Evolutionary conservation across 805 yeast genomes (phyloP), one percentile per base, ranked within the genome.

Genomic region (Cyberlindnera sargentensis): DNA sequence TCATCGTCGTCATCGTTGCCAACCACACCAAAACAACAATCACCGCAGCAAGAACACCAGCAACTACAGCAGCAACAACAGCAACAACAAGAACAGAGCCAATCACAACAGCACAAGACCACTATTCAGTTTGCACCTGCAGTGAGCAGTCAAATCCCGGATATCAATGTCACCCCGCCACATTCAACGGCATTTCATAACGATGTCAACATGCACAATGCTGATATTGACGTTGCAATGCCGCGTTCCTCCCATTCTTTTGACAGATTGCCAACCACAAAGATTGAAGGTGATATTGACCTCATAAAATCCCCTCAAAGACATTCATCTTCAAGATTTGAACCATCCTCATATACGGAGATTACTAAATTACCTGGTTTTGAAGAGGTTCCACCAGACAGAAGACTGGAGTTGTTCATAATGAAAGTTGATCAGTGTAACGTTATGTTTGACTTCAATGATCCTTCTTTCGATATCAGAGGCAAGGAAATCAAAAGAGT

Each of bases 381-480:
- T 60, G 90, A 87, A 51, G 96, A 90, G 55, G 95, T 90, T 23
- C 76, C 85, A 4, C 84, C 88, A 23, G 87, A 80, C 49, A 91
- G 87, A 58, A 82, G 84, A 49, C 77, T 82, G 41, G 83, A 80
- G 27, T 72, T 93, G 48, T 93, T 93, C 57, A 67, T 89, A 42
- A 84, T 84, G 55, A 93, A 93, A 60, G 81, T 91, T 41, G 95
- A 89, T 57, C 99, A 93, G 66, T 91, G 98, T 70, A 88, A 87
- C 62, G 82, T 89, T 26, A 79, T 93, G 69, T 93, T 91, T 69
- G 96, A 93, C 68, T 93, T 93, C 61, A 78, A 78, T 56, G 98
- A 93, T 64, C 95, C 97, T 6, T 83, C 95, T 10, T 81, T 82
- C 45, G 97, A 93, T 64, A 78, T 89, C 42, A 80, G 84, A 56